A percentile compares a stretch with the other conserved stretches of the same genome.
Conservation (phyloP, 2,329 filamentous ascomycete genomes). For the Arthrobotrys musiformis region DNA sequence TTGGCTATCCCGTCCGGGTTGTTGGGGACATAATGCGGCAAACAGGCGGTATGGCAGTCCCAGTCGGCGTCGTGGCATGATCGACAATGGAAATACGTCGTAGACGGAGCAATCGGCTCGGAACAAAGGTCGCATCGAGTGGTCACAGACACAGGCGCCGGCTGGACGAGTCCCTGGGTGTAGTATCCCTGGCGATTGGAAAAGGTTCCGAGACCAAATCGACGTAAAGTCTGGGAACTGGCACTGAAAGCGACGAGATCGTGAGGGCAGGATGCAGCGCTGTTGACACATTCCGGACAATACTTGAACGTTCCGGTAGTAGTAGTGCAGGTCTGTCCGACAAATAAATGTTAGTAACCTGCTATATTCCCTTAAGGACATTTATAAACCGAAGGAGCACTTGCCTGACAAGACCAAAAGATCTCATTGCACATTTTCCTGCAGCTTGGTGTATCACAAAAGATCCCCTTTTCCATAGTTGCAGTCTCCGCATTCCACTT, state of each 20-base stretch:
- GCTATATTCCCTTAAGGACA: neutral
- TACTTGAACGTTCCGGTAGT: slow-evolving; percentile 30
- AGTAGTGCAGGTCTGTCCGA: slow-evolving; percentile 7
- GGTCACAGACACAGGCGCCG: slow-evolving; percentile 49
- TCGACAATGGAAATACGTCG: slow-evolving; percentile 44
- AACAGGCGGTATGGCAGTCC: slow-evolving; percentile 39
- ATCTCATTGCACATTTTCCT: slow-evolving; percentile 37
- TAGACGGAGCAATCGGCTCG: slow-evolving; percentile 33
- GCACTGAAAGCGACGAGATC: slow-evolving; percentile 45
- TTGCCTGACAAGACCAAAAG: slow-evolving; percentile 50
- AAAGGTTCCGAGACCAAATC: slow-evolving; percentile 24
- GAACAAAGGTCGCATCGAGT: slow-evolving; percentile 53
- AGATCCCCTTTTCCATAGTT: slow-evolving; percentile 53
- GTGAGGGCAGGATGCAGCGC: slow-evolving; percentile 49
- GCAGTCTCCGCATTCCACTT: neutral
- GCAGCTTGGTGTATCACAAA: slow-evolving; percentile 43
- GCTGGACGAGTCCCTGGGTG: slow-evolving; percentile 31
- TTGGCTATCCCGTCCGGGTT: slow-evolving; percentile 32
- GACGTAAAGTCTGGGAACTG: slow-evolving; percentile 29
- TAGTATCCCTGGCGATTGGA: slow-evolving; percentile 5
- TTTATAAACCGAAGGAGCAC: neutral
- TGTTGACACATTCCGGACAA: slow-evolving; percentile 50
- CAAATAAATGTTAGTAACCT: neutral
- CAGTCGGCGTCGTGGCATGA: slow-evolving; percentile 42
- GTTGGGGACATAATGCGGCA: slow-evolving; percentile 21